Evolutionary conservation across 805 yeast genomes (phyloP).

Genomic region (Metschnikowia bowlesiae): DNA sequence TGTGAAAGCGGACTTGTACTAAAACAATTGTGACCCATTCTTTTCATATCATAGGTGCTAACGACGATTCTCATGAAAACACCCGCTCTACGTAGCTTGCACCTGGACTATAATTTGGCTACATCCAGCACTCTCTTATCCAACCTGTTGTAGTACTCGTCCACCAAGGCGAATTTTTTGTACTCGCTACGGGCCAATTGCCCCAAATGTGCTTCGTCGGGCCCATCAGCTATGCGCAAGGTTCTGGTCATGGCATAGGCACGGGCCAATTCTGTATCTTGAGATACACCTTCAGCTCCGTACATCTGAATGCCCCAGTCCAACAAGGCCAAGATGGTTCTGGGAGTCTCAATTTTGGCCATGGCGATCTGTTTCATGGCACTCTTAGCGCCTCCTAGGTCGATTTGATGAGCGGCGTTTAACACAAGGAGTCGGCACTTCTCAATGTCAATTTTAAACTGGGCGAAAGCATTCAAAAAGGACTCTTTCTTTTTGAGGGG

Average conservation of each 20-base stretch:
- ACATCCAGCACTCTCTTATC: conserved; percentile 19
- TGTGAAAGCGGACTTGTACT: conserved; percentile 52
- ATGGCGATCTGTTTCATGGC: conserved; percentile 55
- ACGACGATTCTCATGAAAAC: conserved; percentile 4
- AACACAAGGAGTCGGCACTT: conserved; percentile 51
- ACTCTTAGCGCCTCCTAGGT: conserved; percentile 47
- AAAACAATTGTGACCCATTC: conserved; percentile 11
- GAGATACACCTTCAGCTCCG: conserved; percentile 64
- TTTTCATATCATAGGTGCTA: conserved; percentile 13
- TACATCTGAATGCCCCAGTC: conserved; percentile 63
- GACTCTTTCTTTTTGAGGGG: conserved; percentile 48
- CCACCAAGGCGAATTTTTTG: conserved; percentile 33
- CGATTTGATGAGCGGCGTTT: conserved; percentile 59
- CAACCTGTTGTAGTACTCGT: conserved; percentile 28
- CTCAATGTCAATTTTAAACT: conserved; percentile 50
- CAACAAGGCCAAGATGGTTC: conserved; percentile 45
- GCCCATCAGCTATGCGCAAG: conserved; percentile 64
- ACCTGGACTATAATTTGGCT: conserved; percentile 21
- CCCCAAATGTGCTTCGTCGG: conserved; percentile 60
- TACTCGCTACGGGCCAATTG: conserved; percentile 51
- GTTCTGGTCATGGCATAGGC: conserved; percentile 51
- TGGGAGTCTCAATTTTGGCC: conserved; percentile 62
- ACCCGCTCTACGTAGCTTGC: neutral
- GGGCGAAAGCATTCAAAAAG: conserved; percentile 47
- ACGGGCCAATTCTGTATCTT: conserved; percentile 55